These are phyloP conservation scores for Fusarium tanahbumbuense DNA, from an alignment of 2,329 filamentous ascomycete genomes.

Conservation along the genomic window DNA sequence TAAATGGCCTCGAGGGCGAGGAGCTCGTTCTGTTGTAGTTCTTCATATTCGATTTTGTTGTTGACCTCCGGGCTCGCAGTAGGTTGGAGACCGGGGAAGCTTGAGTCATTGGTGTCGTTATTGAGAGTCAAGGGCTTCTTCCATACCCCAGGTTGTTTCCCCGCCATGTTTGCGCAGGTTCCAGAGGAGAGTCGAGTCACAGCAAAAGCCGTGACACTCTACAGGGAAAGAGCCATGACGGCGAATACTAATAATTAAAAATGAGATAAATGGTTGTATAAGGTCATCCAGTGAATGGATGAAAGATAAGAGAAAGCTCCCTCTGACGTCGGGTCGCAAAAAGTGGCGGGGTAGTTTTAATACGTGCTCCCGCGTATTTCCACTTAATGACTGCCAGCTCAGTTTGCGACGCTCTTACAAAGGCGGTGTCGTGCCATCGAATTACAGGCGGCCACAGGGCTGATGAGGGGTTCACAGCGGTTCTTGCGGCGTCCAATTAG, in stretches of 20 bases:
- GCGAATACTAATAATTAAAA: constrained; percentile 22
- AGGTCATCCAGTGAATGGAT: constrained; percentile 36
- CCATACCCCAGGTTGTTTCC: constrained; percentile 60
- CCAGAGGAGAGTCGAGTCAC: constrained; percentile 58
- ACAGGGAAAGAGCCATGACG: constrained; percentile 61
- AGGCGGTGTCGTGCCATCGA: constrained; percentile 45
- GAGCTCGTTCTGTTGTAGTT: constrained; percentile 89
- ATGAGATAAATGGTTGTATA: constrained; percentile 25
- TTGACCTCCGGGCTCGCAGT: constrained; percentile 54
- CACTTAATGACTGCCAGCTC: constrained; percentile 8
- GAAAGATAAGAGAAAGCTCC: constrained; percentile 29
- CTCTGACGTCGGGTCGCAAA: constrained; percentile 41
- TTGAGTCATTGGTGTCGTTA: constrained; percentile 60
- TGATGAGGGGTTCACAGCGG: constrained; percentile 41
- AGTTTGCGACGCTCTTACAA: constrained; percentile 24
- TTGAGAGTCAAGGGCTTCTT: constrained; percentile 60
- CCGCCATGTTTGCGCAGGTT: constrained; percentile 61
- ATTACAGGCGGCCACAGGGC: constrained; percentile 42
- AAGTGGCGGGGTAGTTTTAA: constrained; percentile 45
- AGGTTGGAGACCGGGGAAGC: constrained; percentile 63
- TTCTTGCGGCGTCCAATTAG: constrained; percentile 36
- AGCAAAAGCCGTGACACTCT: constrained; percentile 65
- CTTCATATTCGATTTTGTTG: constrained; percentile 75
- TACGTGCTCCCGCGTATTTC: background rate
- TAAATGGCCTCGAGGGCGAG: constrained; percentile 89